Evolutionary conservation across 371 early-diverging fungal genomes (phyloP), one percentile per base, ranked within the genome.

Genomic region (Mortierella sp.): DNA sequence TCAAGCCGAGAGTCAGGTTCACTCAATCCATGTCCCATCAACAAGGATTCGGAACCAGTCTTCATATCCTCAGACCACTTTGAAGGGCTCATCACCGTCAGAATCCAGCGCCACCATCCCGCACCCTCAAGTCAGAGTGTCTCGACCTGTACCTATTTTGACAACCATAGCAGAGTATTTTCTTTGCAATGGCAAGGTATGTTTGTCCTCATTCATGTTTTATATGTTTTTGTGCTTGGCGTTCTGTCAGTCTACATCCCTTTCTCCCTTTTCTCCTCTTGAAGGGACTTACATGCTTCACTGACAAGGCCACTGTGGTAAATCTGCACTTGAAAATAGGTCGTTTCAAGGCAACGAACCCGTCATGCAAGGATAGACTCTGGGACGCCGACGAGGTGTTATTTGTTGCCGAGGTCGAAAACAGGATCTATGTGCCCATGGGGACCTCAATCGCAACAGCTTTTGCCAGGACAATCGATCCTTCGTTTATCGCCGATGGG

Each of bases 151-250:
- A 14, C 76, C 1, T 83, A 83, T 64, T 83, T 83, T 70, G 76
- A 75, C 48, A 47, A 65, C 22, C 76, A 58, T 19, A 58, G 70
- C 13, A 48, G 84, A 44, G 48, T 79, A 34, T 83, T 83, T 58
- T 83, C 84, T 29, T 65, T 83, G 40, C 84, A 83, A 58, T 75
- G 76, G 74, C 84, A 83, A 64, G 84, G 71, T 71, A 70, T 13
- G 34, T 29, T 24, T 37, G 16, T 48, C 34, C 4, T 24, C 0
- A 48, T 40, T 26, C n/a, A n/a, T n/a, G n/a, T 3, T 41, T 13
- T 29, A 5, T 40, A 3, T 45, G 31, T 16, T 31, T 45, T 26
- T 22, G 5, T 31, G 10, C 29, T 29, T 66, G 61, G 14, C 37
- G 24, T 31, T 66, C 11, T 19, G 1, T 19, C 22, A 0, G 7